phyloP scores from a whole-genome alignment of 139 green algal genomes.

The Picochlorum sp. region DNA sequence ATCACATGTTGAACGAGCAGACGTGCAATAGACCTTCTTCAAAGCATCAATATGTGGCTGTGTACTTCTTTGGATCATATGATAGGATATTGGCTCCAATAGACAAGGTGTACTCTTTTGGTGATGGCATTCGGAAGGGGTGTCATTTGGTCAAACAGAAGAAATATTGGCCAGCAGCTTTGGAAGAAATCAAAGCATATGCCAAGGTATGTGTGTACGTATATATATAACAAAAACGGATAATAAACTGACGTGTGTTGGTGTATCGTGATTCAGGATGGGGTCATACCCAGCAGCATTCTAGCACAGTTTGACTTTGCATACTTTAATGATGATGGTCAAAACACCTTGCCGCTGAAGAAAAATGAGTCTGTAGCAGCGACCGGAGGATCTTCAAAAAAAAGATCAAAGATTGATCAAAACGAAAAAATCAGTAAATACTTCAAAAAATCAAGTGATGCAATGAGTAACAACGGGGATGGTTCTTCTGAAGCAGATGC shows the following conservation, averaged over 20 bases:
- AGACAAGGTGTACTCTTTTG: too few species aligned
- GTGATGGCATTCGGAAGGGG: too few species aligned
- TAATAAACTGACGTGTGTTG: too few species aligned
- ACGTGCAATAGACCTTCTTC: neutral
- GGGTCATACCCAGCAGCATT: neutral
- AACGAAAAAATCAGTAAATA: too few species aligned
- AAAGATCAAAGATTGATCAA: too few species aligned
- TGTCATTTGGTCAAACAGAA: slow-evolving; percentile 1
- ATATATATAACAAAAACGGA: too few species aligned
- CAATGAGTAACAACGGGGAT: too few species aligned
- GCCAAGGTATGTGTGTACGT: too few species aligned
- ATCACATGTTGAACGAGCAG: slow-evolving; percentile 24
- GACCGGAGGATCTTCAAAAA: too few species aligned
- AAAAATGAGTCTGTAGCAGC: neutral
- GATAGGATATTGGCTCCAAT: neutral
- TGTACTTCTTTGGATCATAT: neutral
- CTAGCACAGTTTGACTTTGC: neutral
- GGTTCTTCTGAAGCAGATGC: too few species aligned
- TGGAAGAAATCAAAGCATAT: too few species aligned
- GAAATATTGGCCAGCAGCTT: neutral
- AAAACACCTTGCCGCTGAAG: neutral
- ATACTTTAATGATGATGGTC: neutral
- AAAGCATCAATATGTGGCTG: neutral
- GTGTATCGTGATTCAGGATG: neutral
- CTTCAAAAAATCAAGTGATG: too few species aligned